Base-by-base conservation (phyloP, 441 rosid genomes). In the Gossypium trilobum region DNA sequence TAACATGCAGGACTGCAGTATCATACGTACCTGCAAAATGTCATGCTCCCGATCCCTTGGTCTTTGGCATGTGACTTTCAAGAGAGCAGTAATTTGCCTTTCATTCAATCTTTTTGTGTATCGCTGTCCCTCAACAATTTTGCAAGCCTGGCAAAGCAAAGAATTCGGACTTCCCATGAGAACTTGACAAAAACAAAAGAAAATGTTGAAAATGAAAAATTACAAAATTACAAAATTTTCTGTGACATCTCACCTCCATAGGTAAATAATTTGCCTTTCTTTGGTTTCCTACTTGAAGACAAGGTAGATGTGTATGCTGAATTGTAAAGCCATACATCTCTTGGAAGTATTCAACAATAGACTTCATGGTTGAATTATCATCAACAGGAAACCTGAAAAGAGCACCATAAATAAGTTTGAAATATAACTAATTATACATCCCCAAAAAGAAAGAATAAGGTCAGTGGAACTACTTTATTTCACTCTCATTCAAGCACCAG, bases 251-350 rank as follows among this genome's bases (percentile, higher is more conserved):
- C 62, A 94, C 99, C 94, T 95, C 98, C 99, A 95, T 87, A n/a
- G 99, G 99, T 76, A 95, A 83, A 82, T 95, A 95, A 78, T 90
- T 95, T 25, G 99, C 97, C 81, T 92, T 95, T 82, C 88, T 91
- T 75, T 95, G 96, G 84, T 92, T 95, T 78, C 99, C 99, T 58
- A 95, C 98, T 87, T 91, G 94, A 79, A 95, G 97, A 75, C 98
- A 95, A 6, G 99, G 99, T 54, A 95, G 82, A 87, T 95, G 97
- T 5, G 98, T 83, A 71, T 87, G 94, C 67, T 87, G 85, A 74
- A 95, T 95, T 62, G 93, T 88, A 79, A 95, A 95, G 73, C 97
- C 96, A 83, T 95, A 92, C 97, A 95, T 91, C 85, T 95, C 98
- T 77, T 92, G 99, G 70, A 95, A 95, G 82, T 95, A 92, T 75